Conservation (phyloP, 2,329 filamentous ascomycete species). For the Didymosphaeria variabile region DNA sequence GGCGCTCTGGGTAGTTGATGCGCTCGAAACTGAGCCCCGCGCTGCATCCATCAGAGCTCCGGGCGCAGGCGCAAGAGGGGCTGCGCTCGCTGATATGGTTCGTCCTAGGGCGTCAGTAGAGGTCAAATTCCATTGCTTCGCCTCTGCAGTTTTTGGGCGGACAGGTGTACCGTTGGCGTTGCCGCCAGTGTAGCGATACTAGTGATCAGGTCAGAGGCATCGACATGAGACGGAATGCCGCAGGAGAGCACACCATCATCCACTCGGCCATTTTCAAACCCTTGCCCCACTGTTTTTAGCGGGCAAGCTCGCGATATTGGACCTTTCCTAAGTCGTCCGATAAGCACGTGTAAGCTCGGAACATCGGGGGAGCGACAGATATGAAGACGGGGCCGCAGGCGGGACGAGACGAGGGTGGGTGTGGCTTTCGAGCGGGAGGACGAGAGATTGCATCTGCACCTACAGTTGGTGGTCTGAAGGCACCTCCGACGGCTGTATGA, state of each 20-base stretch:
- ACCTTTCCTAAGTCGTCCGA: constrained; percentile 41
- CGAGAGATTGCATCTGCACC: constrained; percentile 19
- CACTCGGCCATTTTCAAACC: constrained; percentile 47
- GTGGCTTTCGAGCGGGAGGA: constrained; percentile 19
- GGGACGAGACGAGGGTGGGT: constrained; percentile 19
- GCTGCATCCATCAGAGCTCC: constrained; percentile 46
- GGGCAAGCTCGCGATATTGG: constrained; percentile 42
- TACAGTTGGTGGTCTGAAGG: not conserved
- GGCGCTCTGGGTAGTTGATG: constrained; percentile 46
- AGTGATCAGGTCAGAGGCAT: constrained; percentile 28
- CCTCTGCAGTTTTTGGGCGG: constrained; percentile 43
- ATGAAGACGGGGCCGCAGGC: constrained; percentile 18
- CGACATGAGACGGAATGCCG: constrained; percentile 16
- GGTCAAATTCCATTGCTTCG: constrained; percentile 49
- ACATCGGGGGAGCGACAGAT: constrained; percentile 24
- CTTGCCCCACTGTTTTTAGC: constrained; percentile 50
- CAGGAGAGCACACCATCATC: constrained; percentile 43
- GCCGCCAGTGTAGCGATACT: constrained; percentile 49
- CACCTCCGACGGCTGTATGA: constrained; percentile 23
- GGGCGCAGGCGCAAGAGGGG: constrained; percentile 27
- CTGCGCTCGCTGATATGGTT: constrained; percentile 40
- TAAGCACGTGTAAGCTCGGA: constrained; percentile 43
- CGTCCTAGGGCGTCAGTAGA: constrained; percentile 48
- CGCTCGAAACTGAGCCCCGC: constrained; percentile 51
- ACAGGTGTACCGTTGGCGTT: constrained; percentile 35